Conservation (phyloP, 2,329 filamentous ascomycete genomes). For the Talaromyces sp. region DNA sequence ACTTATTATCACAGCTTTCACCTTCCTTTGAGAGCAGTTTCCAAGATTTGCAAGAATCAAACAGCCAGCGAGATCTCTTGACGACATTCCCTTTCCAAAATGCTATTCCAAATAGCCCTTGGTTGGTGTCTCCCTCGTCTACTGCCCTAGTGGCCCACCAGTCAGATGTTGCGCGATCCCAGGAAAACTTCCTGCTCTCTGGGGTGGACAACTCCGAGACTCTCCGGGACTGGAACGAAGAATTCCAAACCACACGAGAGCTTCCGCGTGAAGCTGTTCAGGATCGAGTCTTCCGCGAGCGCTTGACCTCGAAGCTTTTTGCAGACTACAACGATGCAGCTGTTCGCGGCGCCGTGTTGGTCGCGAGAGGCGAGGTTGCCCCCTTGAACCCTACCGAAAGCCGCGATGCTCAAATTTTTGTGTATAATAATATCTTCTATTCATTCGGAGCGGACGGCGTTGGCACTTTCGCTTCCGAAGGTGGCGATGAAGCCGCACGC, state of each 20-base stretch:
- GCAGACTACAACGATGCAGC: conserved; percentile 97
- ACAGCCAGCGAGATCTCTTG: conserved; percentile 79
- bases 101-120: conserved; percentile 84
- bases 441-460: conserved; percentile 97
- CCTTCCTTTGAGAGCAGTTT: conserved; percentile 77
- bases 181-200: conserved; percentile 85
- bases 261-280: conserved; percentile 90
- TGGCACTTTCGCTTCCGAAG: conserved; percentile 92
- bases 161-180: conserved; percentile 79
- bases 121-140: conserved; percentile 69
- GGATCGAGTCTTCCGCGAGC: conserved; percentile 91
- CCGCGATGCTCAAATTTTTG: conserved; percentile 92
- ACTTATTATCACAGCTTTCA: conserved; percentile 72
- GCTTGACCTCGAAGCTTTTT: conserved; percentile 90
- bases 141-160: conserved; percentile 66
- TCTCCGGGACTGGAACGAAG: conserved; percentile 96
- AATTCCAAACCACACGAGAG: conserved; percentile 95
- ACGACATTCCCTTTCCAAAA: conserved; percentile 96
- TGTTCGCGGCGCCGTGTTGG: conserved; percentile 82
- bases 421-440: conserved; percentile 99
- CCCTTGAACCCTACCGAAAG: conserved; percentile 92
- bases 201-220: conserved; percentile 94
- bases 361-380: conserved; percentile 86
- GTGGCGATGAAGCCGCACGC: conserved; percentile 90
- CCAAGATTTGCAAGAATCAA: conserved; percentile 73